Evolutionary conservation across 176 grass and related monocot species (phyloP).

Genomic region (Pharus latifolius): DNA sequence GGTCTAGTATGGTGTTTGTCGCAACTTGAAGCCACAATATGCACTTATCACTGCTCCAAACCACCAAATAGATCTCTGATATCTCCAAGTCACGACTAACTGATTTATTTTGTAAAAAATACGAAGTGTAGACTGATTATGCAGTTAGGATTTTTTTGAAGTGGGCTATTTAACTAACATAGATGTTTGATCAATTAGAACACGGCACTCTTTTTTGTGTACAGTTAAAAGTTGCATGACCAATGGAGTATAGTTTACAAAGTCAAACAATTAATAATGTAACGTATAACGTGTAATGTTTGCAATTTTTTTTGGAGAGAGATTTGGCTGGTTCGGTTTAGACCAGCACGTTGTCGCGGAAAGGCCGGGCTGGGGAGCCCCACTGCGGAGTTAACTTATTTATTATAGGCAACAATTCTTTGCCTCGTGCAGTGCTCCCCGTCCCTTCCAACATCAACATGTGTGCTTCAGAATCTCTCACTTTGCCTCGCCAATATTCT

Average conservation of each 20-base stretch:
- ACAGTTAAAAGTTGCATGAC: conserved; percentile 1
- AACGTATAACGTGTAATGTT: not conserved
- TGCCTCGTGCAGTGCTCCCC: not conserved
- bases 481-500: not conserved
- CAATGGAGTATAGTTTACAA: conserved; percentile 11
- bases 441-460: too few relatives aligned
- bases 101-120: too few relatives aligned
- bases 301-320: not conserved
- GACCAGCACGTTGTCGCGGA: conserved; percentile 32
- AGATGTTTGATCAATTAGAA: conserved; percentile 16
- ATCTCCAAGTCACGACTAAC: too few relatives aligned
- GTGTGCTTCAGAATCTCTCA: not conserved
- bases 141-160: too few relatives aligned
- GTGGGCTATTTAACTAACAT: too few relatives aligned
- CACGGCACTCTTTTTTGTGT: conserved; percentile 9
- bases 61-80: too few relatives aligned
- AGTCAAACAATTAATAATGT: conserved; percentile 18
- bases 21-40: too few relatives aligned
- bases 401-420: not conserved
- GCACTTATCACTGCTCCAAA: too few relatives aligned
- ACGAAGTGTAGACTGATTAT: too few relatives aligned
- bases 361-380: conserved; percentile 25
- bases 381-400: not conserved
- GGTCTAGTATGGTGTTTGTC: too few relatives aligned
- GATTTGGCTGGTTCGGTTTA: conserved; percentile 30